These are phyloP conservation scores for Saturnispora gosingensis DNA, from an alignment of 805 yeast genomes.

Conservation along the genomic window DNA sequence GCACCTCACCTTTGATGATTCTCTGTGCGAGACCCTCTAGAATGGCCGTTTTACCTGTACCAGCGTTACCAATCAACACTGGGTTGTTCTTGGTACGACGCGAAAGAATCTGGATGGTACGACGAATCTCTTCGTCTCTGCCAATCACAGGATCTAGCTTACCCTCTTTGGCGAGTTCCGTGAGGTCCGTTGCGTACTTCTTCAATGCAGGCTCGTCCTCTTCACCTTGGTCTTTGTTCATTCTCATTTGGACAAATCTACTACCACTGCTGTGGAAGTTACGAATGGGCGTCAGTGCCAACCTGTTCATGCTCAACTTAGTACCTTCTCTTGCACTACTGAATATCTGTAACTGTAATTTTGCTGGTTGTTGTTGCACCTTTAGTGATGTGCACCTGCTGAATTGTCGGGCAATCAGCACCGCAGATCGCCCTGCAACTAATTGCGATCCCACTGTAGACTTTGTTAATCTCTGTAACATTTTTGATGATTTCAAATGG, in stretches of 20 bases:
- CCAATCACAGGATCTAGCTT: conserved; percentile 96
- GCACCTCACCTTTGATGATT: conserved; percentile 85
- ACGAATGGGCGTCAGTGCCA: conserved; percentile 2
- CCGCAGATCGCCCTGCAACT: background rate
- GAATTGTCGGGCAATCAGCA: background rate
- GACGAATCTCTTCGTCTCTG: conserved; percentile 85
- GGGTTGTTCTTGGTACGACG: conserved; percentile 95
- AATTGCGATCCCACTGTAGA: background rate
- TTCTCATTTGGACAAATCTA: conserved; percentile 20
- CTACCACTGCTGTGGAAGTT: conserved; percentile 13
- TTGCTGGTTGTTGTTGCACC: background rate
- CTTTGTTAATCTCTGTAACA: background rate
- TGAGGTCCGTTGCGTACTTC: conserved; percentile 76
- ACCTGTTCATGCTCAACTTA: too few species aligned
- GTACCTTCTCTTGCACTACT: background rate
- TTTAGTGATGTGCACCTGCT: background rate
- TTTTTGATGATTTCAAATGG: background rate
- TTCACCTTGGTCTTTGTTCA: conserved; percentile 28
- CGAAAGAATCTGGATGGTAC: conserved; percentile 87
- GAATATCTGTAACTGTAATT: background rate
- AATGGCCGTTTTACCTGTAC: conserved; percentile 96
- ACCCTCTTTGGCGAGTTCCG: conserved; percentile 80
- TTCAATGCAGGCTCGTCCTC: conserved; percentile 68
- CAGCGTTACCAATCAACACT: conserved; percentile 90
- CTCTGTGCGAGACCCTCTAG: conserved; percentile 96